Percentiles rank a stretch among this genome's conserved stretches.
Conservation (phyloP, 2,329 filamentous ascomycete genomes). For the Talaromyces sp. region DNA sequence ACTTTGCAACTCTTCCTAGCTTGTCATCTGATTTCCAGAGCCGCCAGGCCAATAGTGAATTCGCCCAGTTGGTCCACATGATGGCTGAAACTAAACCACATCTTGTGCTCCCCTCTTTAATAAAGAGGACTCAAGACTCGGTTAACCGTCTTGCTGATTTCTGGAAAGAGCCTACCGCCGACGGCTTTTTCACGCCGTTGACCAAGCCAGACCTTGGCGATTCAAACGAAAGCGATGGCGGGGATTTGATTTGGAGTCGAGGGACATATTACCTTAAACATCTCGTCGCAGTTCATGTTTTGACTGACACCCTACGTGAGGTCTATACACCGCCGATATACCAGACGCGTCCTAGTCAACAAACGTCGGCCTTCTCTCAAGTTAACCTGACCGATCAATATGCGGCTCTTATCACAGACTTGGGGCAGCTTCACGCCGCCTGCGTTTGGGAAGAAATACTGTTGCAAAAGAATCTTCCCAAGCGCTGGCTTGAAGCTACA, state of each 20-base stretch:
- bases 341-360: slow-evolving; percentile 58
- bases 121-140: slow-evolving; percentile 67
- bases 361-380: slow-evolving; percentile 62
- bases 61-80: slow-evolving; percentile 69
- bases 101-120: slow-evolving; percentile 73
- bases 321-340: slow-evolving; percentile 64
- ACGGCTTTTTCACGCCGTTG: slow-evolving; percentile 68
- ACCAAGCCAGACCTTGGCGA: slow-evolving; percentile 31
- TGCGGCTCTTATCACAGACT: slow-evolving; percentile 63
- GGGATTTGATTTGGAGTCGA: slow-evolving; percentile 25
- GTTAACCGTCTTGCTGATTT: slow-evolving; percentile 66
- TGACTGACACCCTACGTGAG: slow-evolving; percentile 70
- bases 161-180: slow-evolving; percentile 46
- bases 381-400: slow-evolving; percentile 87
- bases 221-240: slow-evolving; percentile 15
- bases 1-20: slow-evolving; percentile 77
- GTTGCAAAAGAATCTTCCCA: slow-evolving; percentile 68
- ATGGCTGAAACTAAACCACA: slow-evolving; percentile 78
- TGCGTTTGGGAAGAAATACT: slow-evolving; percentile 82
- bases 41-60: slow-evolving; percentile 61
- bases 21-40: slow-evolving; percentile 70
- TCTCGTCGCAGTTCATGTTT: slow-evolving; percentile 69
- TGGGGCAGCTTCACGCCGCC: slow-evolving; percentile 73
- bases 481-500: slow-evolving; percentile 48
- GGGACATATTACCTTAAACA: slow-evolving; percentile 78